phyloP scores from a whole-genome alignment of 371 early-diverging fungal genomes.

The Circinella umbellata region DNA sequence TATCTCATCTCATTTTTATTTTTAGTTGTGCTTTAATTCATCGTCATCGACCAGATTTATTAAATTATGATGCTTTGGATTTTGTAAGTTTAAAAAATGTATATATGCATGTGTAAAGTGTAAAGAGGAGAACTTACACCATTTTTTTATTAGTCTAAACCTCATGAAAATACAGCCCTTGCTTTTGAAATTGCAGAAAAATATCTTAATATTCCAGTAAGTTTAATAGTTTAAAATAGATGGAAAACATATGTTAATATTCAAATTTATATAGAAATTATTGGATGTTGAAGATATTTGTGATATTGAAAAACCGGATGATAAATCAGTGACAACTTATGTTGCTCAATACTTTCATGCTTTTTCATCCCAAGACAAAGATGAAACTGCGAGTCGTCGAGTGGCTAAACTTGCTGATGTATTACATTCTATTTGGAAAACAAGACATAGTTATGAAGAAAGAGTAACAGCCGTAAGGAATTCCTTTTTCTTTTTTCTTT shows the following conservation, averaged over 20 bases:
- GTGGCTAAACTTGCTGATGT: slow-evolving; percentile 91
- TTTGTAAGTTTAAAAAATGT: slow-evolving; percentile 46
- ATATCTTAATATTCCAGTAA: slow-evolving; percentile 85
- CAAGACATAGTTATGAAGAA: slow-evolving; percentile 89
- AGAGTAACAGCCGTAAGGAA: slow-evolving; percentile 64
- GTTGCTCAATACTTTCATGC: slow-evolving; percentile 99
- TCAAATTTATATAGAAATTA: slow-evolving; percentile 55
- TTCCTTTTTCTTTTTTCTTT: not conserved
- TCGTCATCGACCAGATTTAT: slow-evolving; percentile 93
- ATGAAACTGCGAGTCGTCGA: slow-evolving; percentile 90
- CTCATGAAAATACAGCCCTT: slow-evolving; percentile 88
- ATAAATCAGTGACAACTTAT: slow-evolving; percentile 98
- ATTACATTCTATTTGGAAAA: slow-evolving; percentile 84
- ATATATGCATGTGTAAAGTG: too few relatives aligned
- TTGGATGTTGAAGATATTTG: slow-evolving; percentile 97
- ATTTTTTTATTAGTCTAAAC: slow-evolving; percentile 51
- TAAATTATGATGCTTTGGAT: slow-evolving; percentile 88
- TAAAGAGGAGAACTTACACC: too few relatives aligned
- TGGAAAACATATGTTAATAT: too few relatives aligned
- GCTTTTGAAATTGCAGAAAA: slow-evolving; percentile 96
- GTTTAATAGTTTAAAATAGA: not conserved
- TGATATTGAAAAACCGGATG: slow-evolving; percentile 95
- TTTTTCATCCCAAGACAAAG: slow-evolving; percentile 84
- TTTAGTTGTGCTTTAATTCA: slow-evolving; percentile 93
- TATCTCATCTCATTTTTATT: slow-evolving; percentile 2